phyloP scores from a whole-genome alignment of 768 basidiomycete species.

The Amanita rimosa region DNA sequence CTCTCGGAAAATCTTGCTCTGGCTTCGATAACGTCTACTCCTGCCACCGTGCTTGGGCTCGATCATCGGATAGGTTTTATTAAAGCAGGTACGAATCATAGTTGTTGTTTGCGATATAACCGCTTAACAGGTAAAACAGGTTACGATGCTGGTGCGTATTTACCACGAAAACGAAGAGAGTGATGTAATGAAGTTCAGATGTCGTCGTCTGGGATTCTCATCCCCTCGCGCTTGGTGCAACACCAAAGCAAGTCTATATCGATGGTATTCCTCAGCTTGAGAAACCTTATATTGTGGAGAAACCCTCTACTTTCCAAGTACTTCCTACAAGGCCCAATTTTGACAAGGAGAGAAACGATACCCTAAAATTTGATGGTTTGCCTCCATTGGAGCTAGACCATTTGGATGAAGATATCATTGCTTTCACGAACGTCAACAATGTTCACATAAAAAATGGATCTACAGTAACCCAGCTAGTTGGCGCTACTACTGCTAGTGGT shows the following conservation, averaged over 20 bases:
- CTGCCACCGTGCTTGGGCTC: conserved; percentile 60
- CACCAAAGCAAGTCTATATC: conserved; percentile 74
- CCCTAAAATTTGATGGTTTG: conserved; percentile 50
- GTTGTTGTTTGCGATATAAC: not conserved
- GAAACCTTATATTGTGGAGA: conserved; percentile 31
- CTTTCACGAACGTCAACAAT: conserved; percentile 56
- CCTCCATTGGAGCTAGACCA: conserved; percentile 44
- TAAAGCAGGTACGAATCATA: conserved; percentile 29
- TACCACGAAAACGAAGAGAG: not conserved
- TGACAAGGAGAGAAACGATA: conserved; percentile 40
- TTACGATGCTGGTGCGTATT: conserved; percentile 49
- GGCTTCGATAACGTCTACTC: conserved; percentile 57
- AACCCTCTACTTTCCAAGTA: conserved; percentile 43
- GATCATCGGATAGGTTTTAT: conserved; percentile 69
- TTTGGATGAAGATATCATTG: conserved; percentile 25
- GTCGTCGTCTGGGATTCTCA: conserved; percentile 70
- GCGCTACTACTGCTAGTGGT: conserved; percentile 10
- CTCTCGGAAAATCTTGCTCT: conserved; percentile 55
- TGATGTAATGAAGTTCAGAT: conserved; percentile 23
- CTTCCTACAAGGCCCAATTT: conserved; percentile 49
- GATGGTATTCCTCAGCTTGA: conserved; percentile 71
- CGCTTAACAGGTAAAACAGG: conserved; percentile 21
- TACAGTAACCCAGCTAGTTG: conserved; percentile 21
- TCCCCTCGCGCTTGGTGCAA: conserved; percentile 67
- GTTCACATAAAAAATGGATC: conserved; percentile 28